Percentiles rank a stretch among this genome's conserved stretches.
Evolutionary conservation across 1,284 basidiomycete species (phyloP).

Genomic region (Apiotrichum domesticum): DNA sequence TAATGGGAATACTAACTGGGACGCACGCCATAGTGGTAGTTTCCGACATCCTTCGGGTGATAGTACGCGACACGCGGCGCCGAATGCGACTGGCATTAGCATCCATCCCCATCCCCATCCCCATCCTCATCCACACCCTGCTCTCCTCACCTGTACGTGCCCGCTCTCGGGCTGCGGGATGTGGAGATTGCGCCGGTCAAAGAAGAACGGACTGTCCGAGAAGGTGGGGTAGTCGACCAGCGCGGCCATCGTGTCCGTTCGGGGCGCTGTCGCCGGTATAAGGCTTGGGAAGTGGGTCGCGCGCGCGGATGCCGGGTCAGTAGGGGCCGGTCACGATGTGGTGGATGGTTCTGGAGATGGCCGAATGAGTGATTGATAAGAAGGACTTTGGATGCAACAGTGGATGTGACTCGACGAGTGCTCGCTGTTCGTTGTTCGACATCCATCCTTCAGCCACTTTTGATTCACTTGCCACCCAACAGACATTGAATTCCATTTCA

Average conservation of each 20-base stretch:
- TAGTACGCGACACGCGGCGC: constrained; percentile 90
- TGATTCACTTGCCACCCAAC: neutral
- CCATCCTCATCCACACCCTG: neutral
- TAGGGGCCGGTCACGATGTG: too few relatives aligned
- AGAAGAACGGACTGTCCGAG: constrained; percentile 47
- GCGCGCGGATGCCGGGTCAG: too few relatives aligned
- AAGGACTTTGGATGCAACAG: too few relatives aligned
- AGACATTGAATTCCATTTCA: neutral
- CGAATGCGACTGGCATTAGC: constrained; percentile 62
- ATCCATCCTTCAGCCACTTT: neutral
- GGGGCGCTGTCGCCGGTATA: neutral
- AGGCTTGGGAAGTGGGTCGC: too few relatives aligned
- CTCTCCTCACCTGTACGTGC: constrained; percentile 33
- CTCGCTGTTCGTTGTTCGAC: too few relatives aligned
- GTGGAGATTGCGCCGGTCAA: constrained; percentile 36
- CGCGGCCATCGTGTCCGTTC: constrained; percentile 6
- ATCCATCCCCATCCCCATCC: neutral
- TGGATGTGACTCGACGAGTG: too few relatives aligned
- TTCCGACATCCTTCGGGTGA: constrained; percentile 86
- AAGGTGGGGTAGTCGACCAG: constrained; percentile 41
- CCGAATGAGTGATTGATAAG: too few relatives aligned
- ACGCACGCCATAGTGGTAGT: constrained; percentile 85
- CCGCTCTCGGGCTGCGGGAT: constrained; percentile 37
- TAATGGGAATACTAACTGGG: too few relatives aligned
- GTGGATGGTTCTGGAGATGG: neutral